phyloP scores from a whole-genome alignment of 371 early-diverging fungal genomes.

The Sporodiniella umbellata region DNA sequence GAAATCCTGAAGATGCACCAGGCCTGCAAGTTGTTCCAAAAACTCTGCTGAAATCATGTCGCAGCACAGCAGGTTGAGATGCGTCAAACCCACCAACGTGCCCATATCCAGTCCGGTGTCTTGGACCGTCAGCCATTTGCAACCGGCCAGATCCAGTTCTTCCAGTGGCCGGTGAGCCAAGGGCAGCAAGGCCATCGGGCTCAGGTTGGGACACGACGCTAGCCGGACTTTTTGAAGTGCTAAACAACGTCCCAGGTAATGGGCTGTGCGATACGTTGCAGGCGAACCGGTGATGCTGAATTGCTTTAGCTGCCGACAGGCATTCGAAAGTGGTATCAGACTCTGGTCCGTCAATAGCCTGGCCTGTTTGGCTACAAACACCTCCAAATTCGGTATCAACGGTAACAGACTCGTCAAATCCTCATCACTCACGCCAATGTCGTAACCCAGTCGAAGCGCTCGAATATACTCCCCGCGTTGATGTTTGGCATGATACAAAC shows the following conservation, averaged over 20 bases:
- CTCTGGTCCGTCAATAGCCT: slow-evolving; percentile 36
- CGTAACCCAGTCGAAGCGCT: slow-evolving; percentile 7
- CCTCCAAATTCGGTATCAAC: slow-evolving; percentile 33
- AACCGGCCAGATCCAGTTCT: slow-evolving; percentile 34
- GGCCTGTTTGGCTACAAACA: slow-evolving; percentile 21
- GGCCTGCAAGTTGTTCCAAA: slow-evolving; percentile 5
- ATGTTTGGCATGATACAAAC: slow-evolving; percentile 11
- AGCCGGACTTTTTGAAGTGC: slow-evolving; percentile 25
- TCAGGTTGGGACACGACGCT: slow-evolving; percentile 22
- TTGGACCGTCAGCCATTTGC: slow-evolving; percentile 35
- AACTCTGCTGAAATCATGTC: slow-evolving; percentile 18
- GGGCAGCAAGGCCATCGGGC: slow-evolving; percentile 29
- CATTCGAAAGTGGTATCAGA: slow-evolving; percentile 18
- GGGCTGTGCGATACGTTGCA: slow-evolving; percentile 36
- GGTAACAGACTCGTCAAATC: slow-evolving; percentile 18
- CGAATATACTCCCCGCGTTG: slow-evolving; percentile 21
- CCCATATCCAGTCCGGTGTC: slow-evolving; percentile 43
- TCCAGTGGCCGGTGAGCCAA: slow-evolving; percentile 31
- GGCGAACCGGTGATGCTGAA: slow-evolving; percentile 25
- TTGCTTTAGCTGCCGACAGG: slow-evolving; percentile 26
- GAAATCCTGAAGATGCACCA: slow-evolving; percentile 29
- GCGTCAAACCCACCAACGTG: slow-evolving; percentile 21
- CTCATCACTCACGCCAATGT: slow-evolving; percentile 22
- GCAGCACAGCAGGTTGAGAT: slow-evolving; percentile 40
- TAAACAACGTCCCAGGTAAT: slow-evolving; percentile 29